phyloP scores from a whole-genome alignment of 495 filamentous ascomycete species.

The Hyaloscypha hepaticicola region DNA sequence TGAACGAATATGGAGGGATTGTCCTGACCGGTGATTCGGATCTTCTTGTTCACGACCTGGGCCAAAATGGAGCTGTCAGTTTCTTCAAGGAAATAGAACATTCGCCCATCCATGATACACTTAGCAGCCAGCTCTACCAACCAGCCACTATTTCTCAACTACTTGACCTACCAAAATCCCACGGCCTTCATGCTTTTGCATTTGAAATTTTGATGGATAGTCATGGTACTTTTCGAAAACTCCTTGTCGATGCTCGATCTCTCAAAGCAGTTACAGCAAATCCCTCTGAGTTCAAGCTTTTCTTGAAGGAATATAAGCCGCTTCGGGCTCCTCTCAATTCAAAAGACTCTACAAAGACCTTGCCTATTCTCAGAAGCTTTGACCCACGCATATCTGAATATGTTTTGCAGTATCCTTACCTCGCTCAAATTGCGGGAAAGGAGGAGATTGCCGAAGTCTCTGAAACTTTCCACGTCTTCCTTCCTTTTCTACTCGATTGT shows the following conservation, averaged over 20 bases:
- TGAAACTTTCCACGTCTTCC: slow-evolving; percentile 46
- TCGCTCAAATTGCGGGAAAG: slow-evolving; percentile 22
- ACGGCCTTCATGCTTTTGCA: slow-evolving; percentile 36
- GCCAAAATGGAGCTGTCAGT: slow-evolving; percentile 52
- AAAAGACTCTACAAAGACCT: slow-evolving; percentile 5
- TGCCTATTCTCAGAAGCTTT: slow-evolving; percentile 26
- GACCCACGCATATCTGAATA: slow-evolving; percentile 53
- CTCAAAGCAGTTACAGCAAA: slow-evolving; percentile 21
- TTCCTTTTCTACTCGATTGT: slow-evolving; percentile 59
- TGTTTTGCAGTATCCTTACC: slow-evolving; percentile 37
- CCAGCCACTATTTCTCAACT: slow-evolving; percentile 24
- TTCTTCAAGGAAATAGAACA: slow-evolving; percentile 53
- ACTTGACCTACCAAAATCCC: slow-evolving; percentile 19
- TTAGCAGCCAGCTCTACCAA: slow-evolving; percentile 17
- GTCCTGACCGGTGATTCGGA: slow-evolving; percentile 73
- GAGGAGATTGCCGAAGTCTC: background rate
- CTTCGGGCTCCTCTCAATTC: background rate
- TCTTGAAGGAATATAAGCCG: slow-evolving; percentile 45
- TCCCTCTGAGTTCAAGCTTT: slow-evolving; percentile 38
- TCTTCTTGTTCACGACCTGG: slow-evolving; percentile 67
- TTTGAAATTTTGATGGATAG: slow-evolving; percentile 41
- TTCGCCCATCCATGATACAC: background rate
- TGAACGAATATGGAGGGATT: slow-evolving; percentile 43
- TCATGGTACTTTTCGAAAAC: slow-evolving; percentile 34
- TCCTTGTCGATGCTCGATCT: slow-evolving; percentile 31